phyloP scores from a whole-genome alignment of 768 basidiomycete species.

The Megacollybia marginata region DNA sequence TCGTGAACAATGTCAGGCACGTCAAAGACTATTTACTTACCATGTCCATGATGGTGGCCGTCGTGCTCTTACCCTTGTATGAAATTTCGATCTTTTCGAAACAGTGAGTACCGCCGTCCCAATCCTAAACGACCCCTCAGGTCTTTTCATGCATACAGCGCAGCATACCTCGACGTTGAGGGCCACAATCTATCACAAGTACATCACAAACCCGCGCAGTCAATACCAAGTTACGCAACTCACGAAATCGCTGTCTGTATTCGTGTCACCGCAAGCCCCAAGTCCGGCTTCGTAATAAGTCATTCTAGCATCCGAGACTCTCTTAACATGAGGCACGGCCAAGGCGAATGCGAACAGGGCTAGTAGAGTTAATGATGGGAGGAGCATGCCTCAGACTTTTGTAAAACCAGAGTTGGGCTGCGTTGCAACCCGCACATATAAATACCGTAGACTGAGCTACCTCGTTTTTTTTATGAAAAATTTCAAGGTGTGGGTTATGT shows the following conservation, averaged over 20 bases:
- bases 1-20: conserved; percentile 1
- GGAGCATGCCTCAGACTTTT: background rate
- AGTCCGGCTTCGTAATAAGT: conserved; percentile 36
- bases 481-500: too few species aligned
- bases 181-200: conserved; percentile 42
- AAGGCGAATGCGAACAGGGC: background rate
- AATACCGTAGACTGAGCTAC: too few species aligned
- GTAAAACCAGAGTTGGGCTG: conserved; percentile 14
- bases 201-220: too few species aligned
- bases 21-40: conserved; percentile 25
- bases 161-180: conserved; percentile 20
- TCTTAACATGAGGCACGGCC: conserved; percentile 19
- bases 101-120: conserved; percentile 36
- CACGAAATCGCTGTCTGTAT: conserved; percentile 26
- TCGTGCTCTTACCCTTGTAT: conserved; percentile 46
- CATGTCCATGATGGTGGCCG: conserved; percentile 57
- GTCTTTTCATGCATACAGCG: background rate
- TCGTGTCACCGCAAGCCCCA: conserved; percentile 32
- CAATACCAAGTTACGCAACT: background rate
- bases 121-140: too few species aligned
- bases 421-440: too few species aligned
- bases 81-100: conserved; percentile 55
- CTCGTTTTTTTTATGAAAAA: too few species aligned
- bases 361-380: background rate
- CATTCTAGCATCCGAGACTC: conserved; percentile 2